phyloP scores from a whole-genome alignment of 495 filamentous ascomycete genomes.

The Penicillium canescens region DNA sequence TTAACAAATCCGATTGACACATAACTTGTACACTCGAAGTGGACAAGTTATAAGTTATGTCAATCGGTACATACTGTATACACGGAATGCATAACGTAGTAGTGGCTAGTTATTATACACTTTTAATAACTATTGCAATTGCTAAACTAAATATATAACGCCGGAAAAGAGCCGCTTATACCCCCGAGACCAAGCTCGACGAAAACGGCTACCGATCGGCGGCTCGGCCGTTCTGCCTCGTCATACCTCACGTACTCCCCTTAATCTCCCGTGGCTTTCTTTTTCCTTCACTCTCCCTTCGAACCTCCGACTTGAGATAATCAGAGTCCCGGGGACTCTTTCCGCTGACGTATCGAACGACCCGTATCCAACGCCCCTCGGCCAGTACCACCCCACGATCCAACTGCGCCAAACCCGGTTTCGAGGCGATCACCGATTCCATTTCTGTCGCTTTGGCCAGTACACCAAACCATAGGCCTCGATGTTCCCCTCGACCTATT shows the following conservation, averaged over 20 bases:
- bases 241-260: neutral
- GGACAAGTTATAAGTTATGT: too few relatives aligned
- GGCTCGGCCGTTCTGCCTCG: neutral
- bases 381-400: neutral
- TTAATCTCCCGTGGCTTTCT: neutral
- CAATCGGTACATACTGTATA: too few relatives aligned
- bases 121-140: too few relatives aligned
- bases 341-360: conserved; percentile 11
- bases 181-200: neutral
- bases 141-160: too few relatives aligned
- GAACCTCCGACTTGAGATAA: neutral
- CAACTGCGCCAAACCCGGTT: neutral
- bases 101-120: too few relatives aligned
- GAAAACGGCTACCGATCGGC: conserved; percentile 10
- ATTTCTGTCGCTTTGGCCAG: neutral
- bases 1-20: too few relatives aligned
- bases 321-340: neutral
- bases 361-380: conserved; percentile 3
- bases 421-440: neutral
- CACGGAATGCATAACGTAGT: too few relatives aligned
- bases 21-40: too few relatives aligned
- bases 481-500: neutral
- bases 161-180: too few relatives aligned
- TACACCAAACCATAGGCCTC: neutral
- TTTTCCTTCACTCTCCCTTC: neutral